Evolutionary conservation across 2,329 filamentous ascomycete genomes (phyloP), one percentile per base, ranked within the genome.

Genomic region (Colletotrichum eremochloae): DNA sequence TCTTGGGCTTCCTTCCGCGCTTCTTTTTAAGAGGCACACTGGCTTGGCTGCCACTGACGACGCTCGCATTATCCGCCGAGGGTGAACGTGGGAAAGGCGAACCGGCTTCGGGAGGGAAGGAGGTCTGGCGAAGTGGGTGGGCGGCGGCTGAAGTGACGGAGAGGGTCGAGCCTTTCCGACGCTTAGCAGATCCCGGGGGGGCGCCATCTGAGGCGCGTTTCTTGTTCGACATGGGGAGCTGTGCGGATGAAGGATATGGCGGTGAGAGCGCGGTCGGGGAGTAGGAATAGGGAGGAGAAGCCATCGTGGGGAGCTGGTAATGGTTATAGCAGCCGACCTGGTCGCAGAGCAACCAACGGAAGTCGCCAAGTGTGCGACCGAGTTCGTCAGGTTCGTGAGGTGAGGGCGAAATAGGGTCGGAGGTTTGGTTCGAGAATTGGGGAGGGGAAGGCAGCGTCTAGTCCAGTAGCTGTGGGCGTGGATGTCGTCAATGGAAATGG

Each of bases 51-150:
- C 90, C 91, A 74, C 90, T 90, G 20, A 91, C 87, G 56, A 90
- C 84, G 48, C 88, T 91, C 67, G 85, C 83, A 11, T 83, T 86
- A 70, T 93, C 91, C 63, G 91, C 84, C 1, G 90, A 93, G 0
- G 92, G 92, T 0, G 91, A 93, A 20, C 92, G 88, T 24, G 86
- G 86, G 52, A 87, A 87, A 0, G 89, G 86, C 2, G 88, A 90
- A 31, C 85, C 81, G 44, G 81, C 82, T 66, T 89, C 91, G 36
- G 93, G 93, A 0, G 93, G 92, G 78, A 95, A 96, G 0, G 93
- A 94, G 5, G 94, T 95, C 78, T 95, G 93, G 50, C 94, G 92
- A 1, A 96, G 88, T 1, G 92, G 92, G 75, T 94, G 92, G 0
- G 88, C 85, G 1, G 78, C 76, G 18, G 79, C 78, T 9, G 89